Evolutionary conservation across 352 stramenopile species (phyloP), one percentile per base, ranked within the genome.

Genomic region (Paralagenidium karlingii): DNA sequence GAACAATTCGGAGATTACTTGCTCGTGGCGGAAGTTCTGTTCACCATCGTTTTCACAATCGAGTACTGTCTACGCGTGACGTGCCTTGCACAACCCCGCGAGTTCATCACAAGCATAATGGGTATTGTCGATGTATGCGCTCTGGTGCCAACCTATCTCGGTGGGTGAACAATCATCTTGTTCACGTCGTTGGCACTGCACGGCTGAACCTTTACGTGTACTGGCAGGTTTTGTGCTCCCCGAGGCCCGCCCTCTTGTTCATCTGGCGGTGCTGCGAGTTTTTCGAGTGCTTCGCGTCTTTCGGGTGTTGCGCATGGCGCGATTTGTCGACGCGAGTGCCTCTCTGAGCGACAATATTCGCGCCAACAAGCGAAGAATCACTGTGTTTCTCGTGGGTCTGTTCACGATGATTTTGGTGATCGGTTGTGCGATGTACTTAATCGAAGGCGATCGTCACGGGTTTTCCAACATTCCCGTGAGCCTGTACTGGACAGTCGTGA

Each of bases 381-480:
- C 61, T 6, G 71, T 88, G 4, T 88, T 88, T 38, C 62, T 88
- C 21, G 68, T 82, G 15, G 70, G 63, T 18, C 43, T 82, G 8
- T 83, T 81, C 34, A 82, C 68, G 1, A 60, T 88, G 25, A 82
- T 85, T 32, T 49, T 85, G 16, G 71, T 88, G 24, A 88, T 88
- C 38, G 74, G 74, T 1, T 85, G 66, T 32, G 68, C 69, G 20
- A 88, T 88, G 68, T 88, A 88, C 22, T 55, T 88, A 16, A 85
- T 88, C 30, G 75, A 88, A 55, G 71, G 69, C 2, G 75, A 80
- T 38, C 61, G 53, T 12, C 61, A 83, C 45, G 74, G 75, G 34
- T 88, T 85, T 34, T 70, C 59, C n/a, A 91, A 89, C 45, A 91
- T 91, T 44, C 78, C 78, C 7, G 69, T 87, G 34, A 89, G 75